phyloP scores from a whole-genome alignment of 2,329 filamentous ascomycete species.

The Penicillium janthinellum region DNA sequence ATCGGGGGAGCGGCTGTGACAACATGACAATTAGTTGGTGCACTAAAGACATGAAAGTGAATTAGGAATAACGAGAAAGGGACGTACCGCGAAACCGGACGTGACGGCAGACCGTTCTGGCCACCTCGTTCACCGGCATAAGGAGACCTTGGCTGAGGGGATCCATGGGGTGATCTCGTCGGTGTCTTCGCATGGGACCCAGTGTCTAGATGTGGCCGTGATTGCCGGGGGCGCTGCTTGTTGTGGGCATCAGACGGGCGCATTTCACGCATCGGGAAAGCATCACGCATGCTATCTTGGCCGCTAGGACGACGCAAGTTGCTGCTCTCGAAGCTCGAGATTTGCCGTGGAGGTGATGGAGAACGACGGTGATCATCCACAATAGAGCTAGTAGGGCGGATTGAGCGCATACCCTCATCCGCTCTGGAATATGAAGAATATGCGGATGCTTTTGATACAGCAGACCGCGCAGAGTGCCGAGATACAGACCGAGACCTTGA shows the following conservation, averaged over 20 bases:
- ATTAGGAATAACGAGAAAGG: background rate
- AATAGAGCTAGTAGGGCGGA: constrained; percentile 33
- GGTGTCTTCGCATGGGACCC: constrained; percentile 57
- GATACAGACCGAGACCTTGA: constrained; percentile 40
- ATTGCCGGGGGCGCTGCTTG: constrained; percentile 37
- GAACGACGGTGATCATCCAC: constrained; percentile 32
- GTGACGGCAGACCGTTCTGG: constrained; percentile 50
- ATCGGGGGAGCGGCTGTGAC: constrained; percentile 59
- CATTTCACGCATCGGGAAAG: constrained; percentile 37
- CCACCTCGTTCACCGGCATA: constrained; percentile 58
- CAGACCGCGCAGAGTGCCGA: constrained; percentile 37
- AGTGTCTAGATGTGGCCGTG: constrained; percentile 46
- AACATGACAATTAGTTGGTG: constrained; percentile 23
- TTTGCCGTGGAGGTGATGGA: constrained; percentile 37
- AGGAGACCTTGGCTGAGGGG: constrained; percentile 64
- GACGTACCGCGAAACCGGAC: constrained; percentile 51
- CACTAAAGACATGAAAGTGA: background rate
- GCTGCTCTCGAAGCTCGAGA: constrained; percentile 37
- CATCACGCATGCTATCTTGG: constrained; percentile 35
- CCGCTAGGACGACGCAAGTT: constrained; percentile 31
- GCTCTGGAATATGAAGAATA: constrained; percentile 28
- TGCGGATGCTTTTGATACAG: constrained; percentile 34
- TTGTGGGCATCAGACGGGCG: constrained; percentile 36
- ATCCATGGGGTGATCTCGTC: constrained; percentile 59
- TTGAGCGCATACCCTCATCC: constrained; percentile 30